Base-by-base conservation (phyloP, 805 yeast species). In the Blastobotrys muscicola region DNA sequence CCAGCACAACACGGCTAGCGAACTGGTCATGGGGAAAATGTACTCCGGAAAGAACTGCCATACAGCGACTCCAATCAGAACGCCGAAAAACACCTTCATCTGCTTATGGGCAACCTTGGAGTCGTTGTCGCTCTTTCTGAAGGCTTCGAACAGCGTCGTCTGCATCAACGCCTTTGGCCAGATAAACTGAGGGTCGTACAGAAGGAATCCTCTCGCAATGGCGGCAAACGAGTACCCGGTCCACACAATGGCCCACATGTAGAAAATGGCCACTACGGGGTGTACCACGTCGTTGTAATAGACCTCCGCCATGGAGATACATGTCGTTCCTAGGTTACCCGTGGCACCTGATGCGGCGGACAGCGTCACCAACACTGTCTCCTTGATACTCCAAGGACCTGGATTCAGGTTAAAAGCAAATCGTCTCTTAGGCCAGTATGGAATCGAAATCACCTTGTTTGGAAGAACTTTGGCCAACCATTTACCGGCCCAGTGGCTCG, bases 311-410 rank as follows among this genome's bases (percentile, higher is more conserved):
- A 44, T 37, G 10, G 47, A 44, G 16, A 44, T 20, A 6, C 45
- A 14, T 9, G 47, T 44, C 9, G 47, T 44, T 9, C 45, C 47
- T 16, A 29, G 42, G 15, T 32, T 44, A 11, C 47, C 45, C 15
- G 47, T 44, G 26, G 47, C 47, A 20, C 47, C 47, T 3, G 47
- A 44, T 2, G 47, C 47, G 4, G 47, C 47, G 3, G 45, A 41
- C n/a, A 42, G 29, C n/a, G 45, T 42, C 20, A 42, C 45, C 20
- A 42, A 29, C 6, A 42, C 45, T 29, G 41, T 42, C 50, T 74
- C 79, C 45, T 74, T 73, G 36, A 74, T 67, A 3, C 75, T 59
- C 78, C 78, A 74, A 0, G 79, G 78, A 2, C 76, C 74, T 0
- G 80, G 79, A 45, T 74, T 74, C 41, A 71, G 50, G 42, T 61